Base-by-base conservation (phyloP, 257 asterid species). In the Paraleonurus japonicus region DNA sequence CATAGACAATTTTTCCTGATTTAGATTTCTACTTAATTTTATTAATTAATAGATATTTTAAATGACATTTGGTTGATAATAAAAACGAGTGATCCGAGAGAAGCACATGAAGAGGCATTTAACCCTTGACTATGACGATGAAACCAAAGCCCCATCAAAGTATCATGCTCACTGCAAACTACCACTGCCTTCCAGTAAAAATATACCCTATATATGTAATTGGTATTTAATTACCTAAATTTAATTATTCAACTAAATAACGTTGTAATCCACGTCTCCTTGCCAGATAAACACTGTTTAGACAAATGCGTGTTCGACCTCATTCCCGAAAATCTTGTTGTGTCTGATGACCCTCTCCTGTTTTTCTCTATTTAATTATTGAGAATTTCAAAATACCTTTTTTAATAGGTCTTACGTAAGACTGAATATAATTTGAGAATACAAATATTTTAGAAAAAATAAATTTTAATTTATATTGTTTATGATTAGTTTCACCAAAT, bases 41-140 rank as follows among this genome's bases (percentile, higher is more conserved):
- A n/a, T 47, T 47, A 3, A 13, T n/a, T 37, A 1, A 1, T 37
- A 28, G 2, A 0, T 28, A 28, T 7, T 37, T 37, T 43, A 13
- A 4, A 15, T 13, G 0, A 35, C 19, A 64, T 7, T 57, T 4
- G 41, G 48, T 41, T 11, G 11, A 13, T 53, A 19, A 20, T 5
- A 3, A 24, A 15, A 37, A 79, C 65, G 92, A 83, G 90, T 70
- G 92, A 81, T 87, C 85, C 90, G 85, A 90, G 91, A 76, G 39
- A 37, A 82, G 92, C 94, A 87, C 90, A 81, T 82, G 94, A 72
- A 19, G 75, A 75, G 73, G 68, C 54, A 71, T 69, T 75, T 60
- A 51, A 78, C 76, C 59, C 74, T 90, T 88, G 95, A 90, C 91
- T 77, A 83, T n/a, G 79, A 79, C 83, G 85, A 82, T 30, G 86